A percentile compares a stretch with the other conserved stretches of the same genome.
These are phyloP conservation scores for Didymella pomorum DNA, from an alignment of 2,329 filamentous ascomycete genomes.

Conservation along the genomic window DNA sequence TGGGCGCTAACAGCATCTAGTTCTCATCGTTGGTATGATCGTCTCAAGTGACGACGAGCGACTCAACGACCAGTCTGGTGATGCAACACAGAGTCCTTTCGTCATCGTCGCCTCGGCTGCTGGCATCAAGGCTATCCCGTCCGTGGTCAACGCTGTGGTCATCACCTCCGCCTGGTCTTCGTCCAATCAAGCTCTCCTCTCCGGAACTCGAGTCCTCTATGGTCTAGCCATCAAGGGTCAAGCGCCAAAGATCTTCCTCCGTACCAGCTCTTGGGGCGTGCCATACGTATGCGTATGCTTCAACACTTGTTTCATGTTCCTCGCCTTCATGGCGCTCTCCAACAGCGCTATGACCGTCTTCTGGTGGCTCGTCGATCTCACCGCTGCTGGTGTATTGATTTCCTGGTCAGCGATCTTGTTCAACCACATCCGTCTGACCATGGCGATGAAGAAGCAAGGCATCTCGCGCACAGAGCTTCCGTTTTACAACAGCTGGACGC, in stretches of 20 bases:
- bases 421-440: slow-evolving; percentile 65
- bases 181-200: slow-evolving; percentile 69
- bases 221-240: slow-evolving; percentile 57
- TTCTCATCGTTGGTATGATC: slow-evolving; percentile 64
- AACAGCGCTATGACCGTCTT: slow-evolving; percentile 60
- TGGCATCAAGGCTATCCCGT: slow-evolving; percentile 71
- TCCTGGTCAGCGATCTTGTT: slow-evolving; percentile 63
- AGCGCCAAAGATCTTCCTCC: slow-evolving; percentile 59
- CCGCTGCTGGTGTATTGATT: slow-evolving; percentile 62
- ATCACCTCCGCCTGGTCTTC: slow-evolving; percentile 75
- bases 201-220: slow-evolving; percentile 59
- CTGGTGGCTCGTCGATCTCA: slow-evolving; percentile 73
- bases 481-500: slow-evolving; percentile 47
- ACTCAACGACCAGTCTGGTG: slow-evolving; percentile 56
- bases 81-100: slow-evolving; percentile 40
- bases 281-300: slow-evolving; percentile 49
- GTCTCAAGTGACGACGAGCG: slow-evolving; percentile 61
- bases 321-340: slow-evolving; percentile 59
- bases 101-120: slow-evolving; percentile 73
- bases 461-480: slow-evolving; percentile 57
- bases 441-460: slow-evolving; percentile 54
- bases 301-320: slow-evolving; percentile 51
- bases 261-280: slow-evolving; percentile 53
- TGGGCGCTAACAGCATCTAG: slow-evolving; percentile 21
- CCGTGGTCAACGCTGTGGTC: slow-evolving; percentile 77